These are phyloP conservation scores for Eurotiales sp. DNA, from an alignment of 2,329 filamentous ascomycete species.

Conservation along the genomic window DNA sequence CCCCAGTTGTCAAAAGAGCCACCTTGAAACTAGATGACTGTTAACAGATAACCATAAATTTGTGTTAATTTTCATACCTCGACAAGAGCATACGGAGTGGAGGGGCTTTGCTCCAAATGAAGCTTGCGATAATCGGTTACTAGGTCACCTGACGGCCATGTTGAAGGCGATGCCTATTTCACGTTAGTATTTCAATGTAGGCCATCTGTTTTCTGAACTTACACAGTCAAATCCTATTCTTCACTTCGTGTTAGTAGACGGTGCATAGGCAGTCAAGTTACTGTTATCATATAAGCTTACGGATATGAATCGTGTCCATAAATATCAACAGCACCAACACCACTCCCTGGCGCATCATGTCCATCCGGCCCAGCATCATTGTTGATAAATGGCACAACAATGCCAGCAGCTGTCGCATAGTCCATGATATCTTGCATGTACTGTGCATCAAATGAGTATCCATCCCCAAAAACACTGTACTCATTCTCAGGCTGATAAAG, in stretches of 20 bases:
- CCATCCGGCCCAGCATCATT: slow-evolving; percentile 65
- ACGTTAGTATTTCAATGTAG: slow-evolving; percentile 4
- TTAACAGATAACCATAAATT: neutral
- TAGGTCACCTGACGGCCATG: slow-evolving; percentile 57
- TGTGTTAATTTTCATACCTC: slow-evolving; percentile 40
- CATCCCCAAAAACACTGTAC: slow-evolving; percentile 56
- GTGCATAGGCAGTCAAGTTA: no score
- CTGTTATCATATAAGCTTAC: slow-evolving; percentile 17
- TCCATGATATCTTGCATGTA: slow-evolving; percentile 71
- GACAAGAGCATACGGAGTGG: slow-evolving; percentile 61
- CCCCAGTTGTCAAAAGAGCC: slow-evolving; percentile 73
- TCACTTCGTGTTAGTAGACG: neutral
- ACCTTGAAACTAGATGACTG: slow-evolving; percentile 57
- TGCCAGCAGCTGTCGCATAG: slow-evolving; percentile 63
- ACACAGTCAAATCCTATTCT: slow-evolving; percentile 40
- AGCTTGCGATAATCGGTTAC: slow-evolving; percentile 54
- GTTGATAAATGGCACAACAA: slow-evolving; percentile 70
- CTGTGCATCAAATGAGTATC: slow-evolving; percentile 57
- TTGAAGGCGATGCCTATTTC: slow-evolving; percentile 50
- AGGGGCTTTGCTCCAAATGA: slow-evolving; percentile 60
- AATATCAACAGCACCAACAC: slow-evolving; percentile 56
- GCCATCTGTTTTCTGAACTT: slow-evolving; percentile 17
- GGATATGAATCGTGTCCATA: slow-evolving; percentile 66
- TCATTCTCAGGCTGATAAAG: slow-evolving; percentile 80
- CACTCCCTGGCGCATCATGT: slow-evolving; percentile 62